A percentile compares a stretch with the other conserved stretches of the same genome.
Evolutionary conservation across 345 rosid species (phyloP).

Genomic region (Eucalyptus virginea): DNA sequence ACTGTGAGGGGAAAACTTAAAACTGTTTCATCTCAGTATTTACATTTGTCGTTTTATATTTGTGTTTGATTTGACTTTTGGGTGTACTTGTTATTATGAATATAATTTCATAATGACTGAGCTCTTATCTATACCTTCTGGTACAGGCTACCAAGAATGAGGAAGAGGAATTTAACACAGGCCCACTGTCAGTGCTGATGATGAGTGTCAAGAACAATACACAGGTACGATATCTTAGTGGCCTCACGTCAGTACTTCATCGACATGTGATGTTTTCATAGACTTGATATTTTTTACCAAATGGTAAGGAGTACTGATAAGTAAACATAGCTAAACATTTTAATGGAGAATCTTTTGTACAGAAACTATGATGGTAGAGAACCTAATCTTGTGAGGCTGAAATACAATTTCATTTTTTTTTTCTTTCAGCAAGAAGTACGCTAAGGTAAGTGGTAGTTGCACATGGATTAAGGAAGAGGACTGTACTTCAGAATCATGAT

Average conservation of each 20-base stretch:
- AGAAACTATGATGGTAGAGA: background rate
- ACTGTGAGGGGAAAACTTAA: background rate
- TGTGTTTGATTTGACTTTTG: background rate
- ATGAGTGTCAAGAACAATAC: constrained; percentile 97
- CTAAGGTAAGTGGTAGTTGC: background rate
- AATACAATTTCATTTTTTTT: background rate
- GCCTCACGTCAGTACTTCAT: background rate
- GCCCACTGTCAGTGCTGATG: constrained; percentile 95
- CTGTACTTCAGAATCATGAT: background rate
- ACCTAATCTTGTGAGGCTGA: background rate
- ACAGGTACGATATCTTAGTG: constrained; percentile 36
- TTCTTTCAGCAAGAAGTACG: background rate
- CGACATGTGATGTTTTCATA: background rate
- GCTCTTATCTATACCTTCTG: background rate
- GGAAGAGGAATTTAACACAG: constrained; percentile 95
- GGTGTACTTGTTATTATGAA: background rate
- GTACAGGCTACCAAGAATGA: constrained; percentile 48
- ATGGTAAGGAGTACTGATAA: background rate
- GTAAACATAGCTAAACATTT: background rate
- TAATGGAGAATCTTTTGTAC: background rate
- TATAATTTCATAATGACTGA: background rate
- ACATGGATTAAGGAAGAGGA: background rate
- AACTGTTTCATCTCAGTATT: background rate
- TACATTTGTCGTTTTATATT: background rate
- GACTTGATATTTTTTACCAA: background rate